A percentile compares a stretch with the other conserved stretches of the same genome.
Conservation (phyloP, 1,284 basidiomycete genomes). For the Taiwanofungus camphoratus region DNA sequence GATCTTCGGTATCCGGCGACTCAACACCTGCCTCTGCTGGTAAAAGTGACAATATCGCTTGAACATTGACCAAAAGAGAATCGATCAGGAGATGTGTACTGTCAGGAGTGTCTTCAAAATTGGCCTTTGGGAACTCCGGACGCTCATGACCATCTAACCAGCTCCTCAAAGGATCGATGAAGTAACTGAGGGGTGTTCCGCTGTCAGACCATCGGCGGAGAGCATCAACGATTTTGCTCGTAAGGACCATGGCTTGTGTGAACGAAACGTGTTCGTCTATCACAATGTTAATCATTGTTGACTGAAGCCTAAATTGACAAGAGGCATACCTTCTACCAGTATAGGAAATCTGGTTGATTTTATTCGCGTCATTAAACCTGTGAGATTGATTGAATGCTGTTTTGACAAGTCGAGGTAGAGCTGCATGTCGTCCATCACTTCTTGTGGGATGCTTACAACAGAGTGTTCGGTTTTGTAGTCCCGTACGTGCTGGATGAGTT, state of each 20-base stretch:
- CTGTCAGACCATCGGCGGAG: conserved; percentile 31
- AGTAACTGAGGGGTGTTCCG: conserved; percentile 39
- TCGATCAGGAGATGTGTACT: conserved; percentile 47
- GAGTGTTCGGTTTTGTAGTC: conserved; percentile 12
- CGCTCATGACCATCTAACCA: conserved; percentile 39
- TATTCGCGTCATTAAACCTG: conserved; percentile 23
- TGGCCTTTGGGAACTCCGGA: conserved; percentile 6
- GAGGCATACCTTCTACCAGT: conserved; percentile 32
- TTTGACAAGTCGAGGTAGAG: conserved; percentile 9
- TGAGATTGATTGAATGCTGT: conserved; percentile 15
- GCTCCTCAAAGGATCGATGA: conserved; percentile 41
- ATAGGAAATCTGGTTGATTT: conserved; percentile 27
- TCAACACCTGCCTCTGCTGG: conserved; percentile 8
- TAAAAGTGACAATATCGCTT: conserved; percentile 20
- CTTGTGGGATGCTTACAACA: conserved; percentile 1
- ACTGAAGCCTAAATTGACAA: not conserved
- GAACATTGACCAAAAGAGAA: conserved; percentile 41
- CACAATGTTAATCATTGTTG: not conserved
- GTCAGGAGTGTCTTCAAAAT: conserved; percentile 3
- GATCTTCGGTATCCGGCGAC: conserved; percentile 18
- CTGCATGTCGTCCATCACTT: conserved; percentile 10
- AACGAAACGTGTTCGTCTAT: not conserved
- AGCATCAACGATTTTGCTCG: conserved; percentile 13
- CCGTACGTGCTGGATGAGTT: conserved; percentile 26
- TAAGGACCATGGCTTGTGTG: conserved; percentile 5